Evolutionary conservation across 768 basidiomycete genomes (phyloP), one percentile per base, ranked within the genome.

Genomic region (Leccinellum albellum): DNA sequence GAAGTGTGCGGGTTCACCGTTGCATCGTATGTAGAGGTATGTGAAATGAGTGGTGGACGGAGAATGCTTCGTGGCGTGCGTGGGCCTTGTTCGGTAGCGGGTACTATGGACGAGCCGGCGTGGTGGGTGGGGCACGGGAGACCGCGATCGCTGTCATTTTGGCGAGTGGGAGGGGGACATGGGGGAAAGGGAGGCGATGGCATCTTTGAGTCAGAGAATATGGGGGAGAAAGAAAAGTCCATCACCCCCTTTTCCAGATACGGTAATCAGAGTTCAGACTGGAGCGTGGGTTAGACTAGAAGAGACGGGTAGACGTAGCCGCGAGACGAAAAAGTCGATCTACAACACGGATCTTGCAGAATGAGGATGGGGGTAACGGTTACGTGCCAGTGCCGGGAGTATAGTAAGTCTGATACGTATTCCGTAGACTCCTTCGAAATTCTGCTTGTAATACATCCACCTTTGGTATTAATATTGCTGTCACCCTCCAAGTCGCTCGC

Each of bases 51-150:
- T 28, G 59, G 28, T 28, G 55, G 66, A 42, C 58, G 64, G 44
- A 68, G 57, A 26, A 69, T 61, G 44, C 61, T 54, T 21, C 63
- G 59, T 2, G 61, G 63, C 0, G 50, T 28, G n/a, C 52, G 63
- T 3, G 26, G 17, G n/a, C 23, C 23, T 68, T 56, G 15, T 40
- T 57, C 15, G 32, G 55, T 0, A 51, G 23, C 13, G 21, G 51
- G 20, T 53, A 50, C 0, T 53, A 50, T 0, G 59, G 21, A 50
- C 54, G 59, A 55, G 33, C 17, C n/a, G 56, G 40, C 0, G 44
- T 28, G 17, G 13, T 58, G 24, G 55, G 21, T 14, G 51, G 53
- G 9, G 47, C 8, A 2, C 57, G 54, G 4, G 51, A 40, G 47
- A 8, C 15, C 28, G 44, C 47, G 55, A 28, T 42, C 29, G 35